Percentiles rank a stretch among this genome's conserved stretches.
Evolutionary conservation across 768 basidiomycete genomes (phyloP).

Genomic region (Lactarius hatsudake): DNA sequence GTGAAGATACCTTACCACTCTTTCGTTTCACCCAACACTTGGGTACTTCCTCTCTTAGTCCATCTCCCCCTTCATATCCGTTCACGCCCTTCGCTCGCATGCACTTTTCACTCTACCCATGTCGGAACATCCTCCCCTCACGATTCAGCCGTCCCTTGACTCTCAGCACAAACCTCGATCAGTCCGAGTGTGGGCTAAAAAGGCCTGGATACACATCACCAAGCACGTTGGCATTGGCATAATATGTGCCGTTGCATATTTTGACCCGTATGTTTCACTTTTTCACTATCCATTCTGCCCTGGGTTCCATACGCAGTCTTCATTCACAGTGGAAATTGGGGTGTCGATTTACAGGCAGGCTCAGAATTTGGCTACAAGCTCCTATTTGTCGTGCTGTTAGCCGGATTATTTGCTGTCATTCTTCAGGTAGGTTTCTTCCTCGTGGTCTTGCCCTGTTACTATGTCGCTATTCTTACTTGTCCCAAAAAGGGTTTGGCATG

Average conservation of each 20-base stretch:
- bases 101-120: constrained; percentile 17
- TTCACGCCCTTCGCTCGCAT: constrained; percentile 10
- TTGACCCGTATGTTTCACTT: constrained; percentile 66
- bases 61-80: constrained; percentile 7
- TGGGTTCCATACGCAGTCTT: constrained; percentile 1
- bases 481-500: constrained; percentile 67
- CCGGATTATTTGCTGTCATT: constrained; percentile 80
- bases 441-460: neutral
- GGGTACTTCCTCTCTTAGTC: constrained; percentile 10
- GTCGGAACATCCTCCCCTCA: constrained; percentile 10
- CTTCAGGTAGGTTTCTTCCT: constrained; percentile 55
- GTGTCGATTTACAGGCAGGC: constrained; percentile 86
- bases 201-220: constrained; percentile 44
- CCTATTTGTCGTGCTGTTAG: constrained; percentile 71
- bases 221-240: constrained; percentile 81
- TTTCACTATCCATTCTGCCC: constrained; percentile 4
- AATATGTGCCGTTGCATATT: constrained; percentile 85
- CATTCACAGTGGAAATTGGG: constrained; percentile 73
- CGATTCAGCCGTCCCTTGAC: constrained; percentile 3
- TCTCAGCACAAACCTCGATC: neutral
- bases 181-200: constrained; percentile 3
- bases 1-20: constrained; percentile 15
- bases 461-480: constrained; percentile 5
- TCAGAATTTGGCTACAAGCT: constrained; percentile 82
- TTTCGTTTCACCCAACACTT: constrained; percentile 22